Conservation (phyloP, 176 grass and related monocot species). For the Puya raimondii region DNA sequence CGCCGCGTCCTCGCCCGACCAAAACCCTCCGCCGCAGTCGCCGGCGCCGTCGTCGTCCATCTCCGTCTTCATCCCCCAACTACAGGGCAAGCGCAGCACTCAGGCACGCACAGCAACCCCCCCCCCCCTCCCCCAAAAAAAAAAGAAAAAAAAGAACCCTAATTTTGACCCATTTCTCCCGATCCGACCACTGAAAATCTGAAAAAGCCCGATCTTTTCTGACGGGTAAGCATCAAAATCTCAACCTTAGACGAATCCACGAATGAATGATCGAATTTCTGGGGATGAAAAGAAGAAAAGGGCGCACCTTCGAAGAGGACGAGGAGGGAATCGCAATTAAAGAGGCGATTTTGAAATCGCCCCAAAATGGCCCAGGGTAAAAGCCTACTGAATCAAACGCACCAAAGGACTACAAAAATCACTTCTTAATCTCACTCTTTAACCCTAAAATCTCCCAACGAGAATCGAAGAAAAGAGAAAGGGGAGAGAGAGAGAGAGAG, state of each 20-base stretch:
- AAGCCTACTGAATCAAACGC: not conserved
- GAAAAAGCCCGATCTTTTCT: not conserved
- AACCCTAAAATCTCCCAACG: too few relatives aligned
- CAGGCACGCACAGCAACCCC: not conserved
- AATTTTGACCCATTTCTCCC: not conserved
- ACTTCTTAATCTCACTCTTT: not conserved
- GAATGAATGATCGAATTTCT: not conserved
- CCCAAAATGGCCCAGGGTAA: not conserved
- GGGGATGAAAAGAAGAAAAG: not conserved
- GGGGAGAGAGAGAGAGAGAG: not conserved
- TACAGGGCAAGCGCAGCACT: not conserved
- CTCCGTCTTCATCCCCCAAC: slow-evolving; percentile 55
- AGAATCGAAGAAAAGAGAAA: not conserved
- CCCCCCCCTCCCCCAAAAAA: not conserved
- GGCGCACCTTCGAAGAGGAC: not conserved
- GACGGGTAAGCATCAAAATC: not conserved
- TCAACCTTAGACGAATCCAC: not conserved
- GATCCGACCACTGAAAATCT: not conserved
- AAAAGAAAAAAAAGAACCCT: not conserved
- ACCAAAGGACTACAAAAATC: not conserved
- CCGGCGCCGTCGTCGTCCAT: slow-evolving; percentile 25
- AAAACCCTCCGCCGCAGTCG: slow-evolving; percentile 26
- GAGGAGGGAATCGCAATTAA: too few relatives aligned
- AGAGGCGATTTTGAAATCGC: too few relatives aligned
- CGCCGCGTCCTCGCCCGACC: slow-evolving; percentile 63